Base-by-base conservation (phyloP, 257 asterid species). In the Salvia splendens region DNA sequence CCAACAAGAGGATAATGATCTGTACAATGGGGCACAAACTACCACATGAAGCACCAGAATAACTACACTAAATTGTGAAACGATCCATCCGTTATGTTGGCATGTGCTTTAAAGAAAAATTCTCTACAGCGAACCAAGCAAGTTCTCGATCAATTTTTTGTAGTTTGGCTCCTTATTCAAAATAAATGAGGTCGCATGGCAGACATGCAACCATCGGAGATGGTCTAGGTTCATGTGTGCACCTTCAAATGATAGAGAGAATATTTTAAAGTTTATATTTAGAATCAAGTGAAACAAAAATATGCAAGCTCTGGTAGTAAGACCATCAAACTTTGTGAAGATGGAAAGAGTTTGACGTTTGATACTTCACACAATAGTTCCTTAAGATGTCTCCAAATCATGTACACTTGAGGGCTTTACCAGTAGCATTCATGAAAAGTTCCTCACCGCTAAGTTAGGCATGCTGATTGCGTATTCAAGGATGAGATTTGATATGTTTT, bases 371-470 rank as follows among this genome's bases (percentile, higher is more conserved):
- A 32, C 32, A 55, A 16, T 36, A 59, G 70, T 46, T 28, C 43
- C 50, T 54, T 58, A 11, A 9, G 64, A 28, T 52, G 32, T 65
- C 30, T 65, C 73, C 66, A 61, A 62, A 67, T 55, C 50, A 48
- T 50, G 24, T 64, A 73, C 76, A 75, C 82, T 78, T 45, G 70
- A 65, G 55, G 75, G 79, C 57, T 73, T 80, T 66, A 79, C 78
- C 77, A 72, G 74, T 55, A 73, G 72, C 73, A 82, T 59, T 80
- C 81, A 82, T 74, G 80, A 84, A 79, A 85, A 83, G 82, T 81
- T 84, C 81, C 95, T 88, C 83, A 91, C 97, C 88, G 76, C 77
- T 72, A 79, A 78, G 75, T 83, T 80, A 50, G 94, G 89, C 61
- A 81, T 78, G 89, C 81, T 77, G 73, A 71, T 72, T 49, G 85